Evolutionary conservation across 148 eudicot genomes (phyloP).

Genomic region (Chenopodium album): DNA sequence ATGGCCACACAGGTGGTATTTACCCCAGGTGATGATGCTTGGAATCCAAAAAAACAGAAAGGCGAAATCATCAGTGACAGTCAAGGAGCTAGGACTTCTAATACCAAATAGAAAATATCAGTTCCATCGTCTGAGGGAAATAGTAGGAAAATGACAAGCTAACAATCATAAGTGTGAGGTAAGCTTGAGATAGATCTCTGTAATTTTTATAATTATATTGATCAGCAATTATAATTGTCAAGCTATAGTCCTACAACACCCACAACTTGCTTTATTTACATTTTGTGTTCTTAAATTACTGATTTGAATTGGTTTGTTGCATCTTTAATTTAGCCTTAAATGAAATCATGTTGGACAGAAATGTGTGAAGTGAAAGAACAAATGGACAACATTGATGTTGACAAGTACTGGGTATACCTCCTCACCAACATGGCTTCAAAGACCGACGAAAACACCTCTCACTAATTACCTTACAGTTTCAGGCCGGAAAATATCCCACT

Average conservation of each 20-base stretch:
- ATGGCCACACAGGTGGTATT: conserved; percentile 80
- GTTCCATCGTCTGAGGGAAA: conserved; percentile 72
- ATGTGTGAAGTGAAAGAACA: not conserved
- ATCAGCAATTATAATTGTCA: not conserved
- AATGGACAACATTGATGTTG: not conserved
- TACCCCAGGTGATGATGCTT: conserved; percentile 67
- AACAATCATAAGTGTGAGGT: conserved; percentile 94
- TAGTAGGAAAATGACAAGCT: conserved; percentile 89
- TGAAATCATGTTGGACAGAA: not conserved
- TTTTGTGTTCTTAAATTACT: not conserved
- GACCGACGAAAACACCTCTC: no score
- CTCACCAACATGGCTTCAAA: no score
- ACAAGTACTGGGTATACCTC: no score
- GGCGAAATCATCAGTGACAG: conserved; percentile 80
- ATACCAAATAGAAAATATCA: conserved; percentile 41
- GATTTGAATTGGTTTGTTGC: not conserved
- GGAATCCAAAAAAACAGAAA: conserved; percentile 31
- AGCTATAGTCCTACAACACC: not conserved
- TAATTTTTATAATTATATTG: not conserved
- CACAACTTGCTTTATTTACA: not conserved
- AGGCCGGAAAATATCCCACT: no score
- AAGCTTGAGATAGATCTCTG: conserved; percentile 11
- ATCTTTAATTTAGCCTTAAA: not conserved
- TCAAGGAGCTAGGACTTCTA: conserved; percentile 90
- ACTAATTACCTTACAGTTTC: no score